phyloP scores from a whole-genome alignment of 805 yeast species.

The Debaryomyces hansenii region DNA sequence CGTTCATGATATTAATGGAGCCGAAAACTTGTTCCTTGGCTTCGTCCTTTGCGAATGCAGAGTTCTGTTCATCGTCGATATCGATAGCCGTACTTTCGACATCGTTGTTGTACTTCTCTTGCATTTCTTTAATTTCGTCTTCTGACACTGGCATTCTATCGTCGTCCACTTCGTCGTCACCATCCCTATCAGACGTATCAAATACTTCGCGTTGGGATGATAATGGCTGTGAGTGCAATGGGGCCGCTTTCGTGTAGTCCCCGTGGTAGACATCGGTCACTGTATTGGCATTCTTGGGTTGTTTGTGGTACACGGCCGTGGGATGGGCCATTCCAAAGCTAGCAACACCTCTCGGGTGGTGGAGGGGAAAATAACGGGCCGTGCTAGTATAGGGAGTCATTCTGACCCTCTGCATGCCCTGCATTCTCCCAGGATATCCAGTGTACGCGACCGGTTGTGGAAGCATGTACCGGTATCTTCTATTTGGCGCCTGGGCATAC shows the following conservation, averaged over 20 bases:
- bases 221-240: conserved; percentile 51
- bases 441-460: conserved; percentile 1
- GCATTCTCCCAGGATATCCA: not conserved
- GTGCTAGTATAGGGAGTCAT: conserved; percentile 11
- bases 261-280: conserved; percentile 53
- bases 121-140: conserved; percentile 33
- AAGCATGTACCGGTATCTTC: not conserved
- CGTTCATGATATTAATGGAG: conserved; percentile 36
- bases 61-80: not conserved
- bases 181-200: conserved; percentile 7
- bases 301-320: not conserved
- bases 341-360: not conserved
- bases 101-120: conserved; percentile 21
- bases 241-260: conserved; percentile 47
- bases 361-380: conserved; percentile 6
- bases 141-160: conserved; percentile 29
- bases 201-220: conserved; percentile 48
- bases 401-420: conserved; percentile 10
- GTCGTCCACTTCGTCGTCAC: conserved; percentile 11
- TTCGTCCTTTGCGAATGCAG: not conserved
- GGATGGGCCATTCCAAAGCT: not conserved
- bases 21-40: conserved; percentile 30
- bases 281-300: conserved; percentile 11
- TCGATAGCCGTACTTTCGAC: conserved; percentile 7
- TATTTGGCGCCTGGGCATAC: not conserved